Base-by-base conservation (phyloP, 805 yeast genomes). In the Kluyveromyces dobzhanskii region DNA sequence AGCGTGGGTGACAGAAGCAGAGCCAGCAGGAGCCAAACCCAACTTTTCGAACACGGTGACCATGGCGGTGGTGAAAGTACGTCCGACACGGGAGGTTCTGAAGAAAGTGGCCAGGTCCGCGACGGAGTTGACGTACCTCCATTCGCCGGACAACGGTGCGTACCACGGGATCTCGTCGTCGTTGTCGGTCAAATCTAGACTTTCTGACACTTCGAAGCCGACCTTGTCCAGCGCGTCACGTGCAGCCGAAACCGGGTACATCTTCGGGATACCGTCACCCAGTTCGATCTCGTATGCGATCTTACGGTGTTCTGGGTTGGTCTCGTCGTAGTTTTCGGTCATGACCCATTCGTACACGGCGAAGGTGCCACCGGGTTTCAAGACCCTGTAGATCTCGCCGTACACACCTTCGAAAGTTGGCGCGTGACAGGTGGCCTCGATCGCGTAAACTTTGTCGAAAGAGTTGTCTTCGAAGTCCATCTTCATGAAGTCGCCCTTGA, bases 331-430 rank as follows among this genome's bases (percentile, higher is more conserved):
- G 36, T 68, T 72, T 55, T 87, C 95, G 45, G 97, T 92, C 95
- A 92, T 84, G 48, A 92, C 97, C 98, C 98, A 92, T 68, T 92
- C 98, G 69, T 92, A 92, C 38, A 92, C 97, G 61, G 97, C 98
- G 50, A 92, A 92, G 35, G 72, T 77, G 64, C 98, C 98, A 59
- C 97, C 97, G 53, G 98, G 97, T 68, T 92, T 92, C 64, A 90
- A 75, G 13, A 86, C 96, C 61, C 85, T 85, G 77, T 77, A 92
- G 57, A 90, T 90, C 70, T 90, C 95, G 42, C 84, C 71, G 66
- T 90, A 90, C 38, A 92, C 97, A 60, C 97, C 97, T 65, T 87
- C 95, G 56, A 92, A 75, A 30, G 77, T 81, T 43, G 98, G 98
- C 12, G 98, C 97, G 61, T 90, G 98, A 42, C 87, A 95, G 25